Evolutionary conservation across 805 yeast genomes (phyloP).

Genomic region (Candida tammaniensis): DNA sequence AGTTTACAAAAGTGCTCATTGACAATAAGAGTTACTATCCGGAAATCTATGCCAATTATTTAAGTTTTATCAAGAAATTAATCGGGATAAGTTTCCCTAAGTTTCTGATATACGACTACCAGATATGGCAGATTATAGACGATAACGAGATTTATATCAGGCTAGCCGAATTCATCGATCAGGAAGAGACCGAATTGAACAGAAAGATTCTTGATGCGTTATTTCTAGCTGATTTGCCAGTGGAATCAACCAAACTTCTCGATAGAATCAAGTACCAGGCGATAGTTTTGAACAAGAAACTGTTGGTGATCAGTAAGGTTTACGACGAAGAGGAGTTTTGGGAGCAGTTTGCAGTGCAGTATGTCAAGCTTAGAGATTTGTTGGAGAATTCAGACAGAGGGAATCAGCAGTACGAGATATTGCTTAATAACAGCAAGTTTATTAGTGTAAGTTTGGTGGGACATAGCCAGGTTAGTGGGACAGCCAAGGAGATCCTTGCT

Average conservation of each 20-base stretch:
- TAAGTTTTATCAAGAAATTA: constrained; percentile 28
- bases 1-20: constrained; percentile 24
- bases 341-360: constrained; percentile 8
- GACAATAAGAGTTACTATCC: constrained; percentile 35
- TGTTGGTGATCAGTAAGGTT: background rate
- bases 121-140: constrained; percentile 9
- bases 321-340: constrained; percentile 3
- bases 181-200: constrained; percentile 5
- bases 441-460: constrained; percentile 20
- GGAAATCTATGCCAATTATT: constrained; percentile 26
- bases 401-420: constrained; percentile 12
- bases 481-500: constrained; percentile 8
- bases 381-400: constrained; percentile 5
- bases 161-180: constrained; percentile 4
- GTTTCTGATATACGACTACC: constrained; percentile 10
- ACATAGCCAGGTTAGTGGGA: constrained; percentile 2
- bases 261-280: constrained; percentile 12
- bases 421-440: constrained; percentile 31
- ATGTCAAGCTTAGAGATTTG: constrained; percentile 8
- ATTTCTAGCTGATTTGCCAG: constrained; percentile 10
- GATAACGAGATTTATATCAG: constrained; percentile 17
- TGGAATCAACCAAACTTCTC: constrained; percentile 8
- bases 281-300: constrained; percentile 6
- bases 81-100: constrained; percentile 12
- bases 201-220: constrained; percentile 8